Evolutionary conservation across 768 basidiomycete species (phyloP).

Genomic region (Xerocomus spinulosus): DNA sequence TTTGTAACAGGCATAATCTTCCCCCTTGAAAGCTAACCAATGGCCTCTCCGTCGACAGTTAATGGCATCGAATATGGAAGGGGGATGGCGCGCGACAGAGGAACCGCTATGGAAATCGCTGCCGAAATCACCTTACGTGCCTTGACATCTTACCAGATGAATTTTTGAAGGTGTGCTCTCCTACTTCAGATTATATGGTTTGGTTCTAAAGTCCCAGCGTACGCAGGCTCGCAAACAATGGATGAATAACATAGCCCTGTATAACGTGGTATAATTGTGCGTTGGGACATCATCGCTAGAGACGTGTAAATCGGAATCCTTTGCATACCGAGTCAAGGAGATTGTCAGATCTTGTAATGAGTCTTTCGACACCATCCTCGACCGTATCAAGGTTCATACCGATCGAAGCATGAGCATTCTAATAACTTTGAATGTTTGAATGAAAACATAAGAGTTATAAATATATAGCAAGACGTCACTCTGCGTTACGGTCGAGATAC

Average conservation of each 20-base stretch:
- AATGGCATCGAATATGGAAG: slow-evolving; percentile 26
- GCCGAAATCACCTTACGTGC: slow-evolving; percentile 26
- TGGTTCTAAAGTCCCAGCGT: not conserved
- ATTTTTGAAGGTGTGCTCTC: slow-evolving; percentile 4
- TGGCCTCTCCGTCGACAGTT: slow-evolving; percentile 13
- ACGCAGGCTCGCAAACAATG: not conserved
- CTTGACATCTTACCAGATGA: slow-evolving; percentile 16
- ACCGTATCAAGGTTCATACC: too few relatives aligned
- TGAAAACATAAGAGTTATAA: too few relatives aligned
- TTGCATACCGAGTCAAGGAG: not conserved
- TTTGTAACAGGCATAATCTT: slow-evolving; percentile 18
- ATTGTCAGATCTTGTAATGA: not conserved
- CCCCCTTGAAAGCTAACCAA: not conserved
- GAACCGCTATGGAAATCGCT: slow-evolving; percentile 28
- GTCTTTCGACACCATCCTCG: not conserved
- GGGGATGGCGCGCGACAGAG: slow-evolving; percentile 24
- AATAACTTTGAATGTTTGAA: too few relatives aligned
- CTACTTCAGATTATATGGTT: not conserved
- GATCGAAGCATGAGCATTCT: not conserved
- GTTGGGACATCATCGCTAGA: not conserved
- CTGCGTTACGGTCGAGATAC: too few relatives aligned
- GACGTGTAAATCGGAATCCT: not conserved
- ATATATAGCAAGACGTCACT: too few relatives aligned
- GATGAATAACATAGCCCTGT: not conserved
- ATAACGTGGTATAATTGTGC: slow-evolving; percentile 3